These are phyloP conservation scores for Trichoderma cornu-damae DNA, from an alignment of 2,329 filamentous ascomycete species.

Conservation along the genomic window DNA sequence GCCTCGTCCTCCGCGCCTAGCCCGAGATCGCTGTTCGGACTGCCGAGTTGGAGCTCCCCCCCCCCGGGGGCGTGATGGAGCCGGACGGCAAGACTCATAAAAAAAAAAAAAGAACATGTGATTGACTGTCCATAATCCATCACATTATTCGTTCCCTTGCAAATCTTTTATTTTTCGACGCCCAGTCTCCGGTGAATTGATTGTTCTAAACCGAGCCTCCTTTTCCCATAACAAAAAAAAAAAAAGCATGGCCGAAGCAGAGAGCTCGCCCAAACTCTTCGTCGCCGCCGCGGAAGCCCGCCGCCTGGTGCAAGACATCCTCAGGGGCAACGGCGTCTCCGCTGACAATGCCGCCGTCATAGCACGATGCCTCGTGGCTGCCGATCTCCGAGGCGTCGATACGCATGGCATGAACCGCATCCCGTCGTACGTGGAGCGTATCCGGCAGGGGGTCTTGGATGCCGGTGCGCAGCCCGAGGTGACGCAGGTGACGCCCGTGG, in stretches of 20 bases:
- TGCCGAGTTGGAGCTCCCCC: background rate
- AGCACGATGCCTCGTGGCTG: conserved; percentile 64
- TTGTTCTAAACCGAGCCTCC: too few relatives aligned
- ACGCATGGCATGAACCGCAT: conserved; percentile 73
- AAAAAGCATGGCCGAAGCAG: background rate
- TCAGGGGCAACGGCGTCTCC: conserved; percentile 57
- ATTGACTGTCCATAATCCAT: background rate
- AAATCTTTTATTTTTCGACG: background rate
- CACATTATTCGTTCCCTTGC: too few relatives aligned
- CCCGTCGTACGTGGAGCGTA: conserved; percentile 69
- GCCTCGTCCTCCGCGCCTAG: background rate
- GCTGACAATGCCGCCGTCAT: conserved; percentile 55
- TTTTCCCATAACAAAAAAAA: too few relatives aligned
- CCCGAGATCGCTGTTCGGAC: conserved; percentile 12
- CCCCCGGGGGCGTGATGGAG: background rate
- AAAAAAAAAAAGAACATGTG: too few relatives aligned
- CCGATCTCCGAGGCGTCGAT: conserved; percentile 73
- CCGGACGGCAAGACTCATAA: too few relatives aligned
- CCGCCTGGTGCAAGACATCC: conserved; percentile 49
- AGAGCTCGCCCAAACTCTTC: conserved; percentile 1
- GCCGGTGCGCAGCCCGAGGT: conserved; percentile 54
- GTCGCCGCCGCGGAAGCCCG: conserved; percentile 38
- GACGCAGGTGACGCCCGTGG: conserved; percentile 61
- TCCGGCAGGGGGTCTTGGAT: conserved; percentile 64
- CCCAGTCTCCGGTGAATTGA: too few relatives aligned